Evolutionary conservation across 495 filamentous ascomycete species (phyloP).

Genomic region (Daldinia concentrica): DNA sequence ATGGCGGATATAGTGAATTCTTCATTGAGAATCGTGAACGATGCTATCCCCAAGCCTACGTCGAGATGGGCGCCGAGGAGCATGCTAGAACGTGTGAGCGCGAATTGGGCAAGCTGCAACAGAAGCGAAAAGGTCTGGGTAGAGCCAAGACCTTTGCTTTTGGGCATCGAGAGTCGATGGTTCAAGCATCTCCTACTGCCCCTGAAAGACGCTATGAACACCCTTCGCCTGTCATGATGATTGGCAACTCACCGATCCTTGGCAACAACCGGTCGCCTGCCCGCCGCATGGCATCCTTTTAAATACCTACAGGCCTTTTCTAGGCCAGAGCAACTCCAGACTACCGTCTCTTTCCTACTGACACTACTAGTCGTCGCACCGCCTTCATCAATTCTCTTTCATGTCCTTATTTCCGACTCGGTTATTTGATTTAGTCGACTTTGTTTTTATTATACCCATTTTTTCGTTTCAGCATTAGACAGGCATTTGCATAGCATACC

Average conservation of each 20-base stretch:
- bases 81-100: slow-evolving; percentile 92
- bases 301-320: slow-evolving; percentile 28
- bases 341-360: slow-evolving; percentile 8
- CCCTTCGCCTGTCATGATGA: slow-evolving; percentile 58
- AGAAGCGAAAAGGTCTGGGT: slow-evolving; percentile 80
- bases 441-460: slow-evolving; percentile 39
- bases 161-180: slow-evolving; percentile 67
- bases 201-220: slow-evolving; percentile 60
- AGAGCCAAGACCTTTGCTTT: slow-evolving; percentile 96
- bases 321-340: slow-evolving; percentile 2
- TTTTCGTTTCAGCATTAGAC: slow-evolving; percentile 44
- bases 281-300: slow-evolving; percentile 80
- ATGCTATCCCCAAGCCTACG: slow-evolving; percentile 93
- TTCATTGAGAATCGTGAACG: slow-evolving; percentile 77
- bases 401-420: slow-evolving; percentile 11
- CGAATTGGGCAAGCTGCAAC: slow-evolving; percentile 84
- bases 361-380: neutral
- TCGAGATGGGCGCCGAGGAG: slow-evolving; percentile 91
- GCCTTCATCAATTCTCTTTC: neutral
- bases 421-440: slow-evolving; percentile 22
- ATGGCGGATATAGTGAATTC: slow-evolving; percentile 95
- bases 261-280: slow-evolving; percentile 63
- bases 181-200: slow-evolving; percentile 84
- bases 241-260: slow-evolving; percentile 61
- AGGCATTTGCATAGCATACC: slow-evolving; percentile 45